These are phyloP conservation scores for Medakamo hakoo DNA, from an alignment of 139 green algal genomes.

Conservation along the genomic window DNA sequence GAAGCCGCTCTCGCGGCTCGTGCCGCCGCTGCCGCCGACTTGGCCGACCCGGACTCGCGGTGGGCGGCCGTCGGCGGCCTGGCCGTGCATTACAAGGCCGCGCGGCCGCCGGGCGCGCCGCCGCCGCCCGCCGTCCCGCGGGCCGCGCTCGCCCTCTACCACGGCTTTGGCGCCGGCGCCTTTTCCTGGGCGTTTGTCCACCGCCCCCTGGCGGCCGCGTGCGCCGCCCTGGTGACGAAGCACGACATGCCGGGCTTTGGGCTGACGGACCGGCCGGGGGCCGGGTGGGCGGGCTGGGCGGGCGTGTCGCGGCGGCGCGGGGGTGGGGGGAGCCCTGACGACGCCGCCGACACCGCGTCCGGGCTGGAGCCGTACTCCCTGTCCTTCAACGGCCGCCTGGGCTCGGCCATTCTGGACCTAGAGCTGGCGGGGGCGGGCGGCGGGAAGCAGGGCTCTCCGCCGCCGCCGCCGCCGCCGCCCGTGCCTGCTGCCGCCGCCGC, in stretches of 20 bases:
- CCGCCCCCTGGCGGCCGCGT: slow-evolving; percentile 19
- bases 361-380: slow-evolving; percentile 40
- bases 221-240: slow-evolving; percentile 39
- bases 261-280: slow-evolving; percentile 31
- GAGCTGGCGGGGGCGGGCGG: slow-evolving; percentile 23
- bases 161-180: slow-evolving; percentile 75
- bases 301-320: no score
- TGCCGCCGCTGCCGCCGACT: slow-evolving; percentile 8
- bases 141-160: slow-evolving; percentile 16
- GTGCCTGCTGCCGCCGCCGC: neutral
- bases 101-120: neutral
- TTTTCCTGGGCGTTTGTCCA: slow-evolving; percentile 42
- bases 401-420: slow-evolving; percentile 31
- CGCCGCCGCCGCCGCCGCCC: neutral
- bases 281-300: no score
- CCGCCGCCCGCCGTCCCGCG: slow-evolving; percentile 27
- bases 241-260: slow-evolving; percentile 80
- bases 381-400: slow-evolving; percentile 42
- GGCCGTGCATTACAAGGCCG: slow-evolving; percentile 28
- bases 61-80: slow-evolving; percentile 27
- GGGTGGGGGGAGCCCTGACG: no score
- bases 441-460: neutral
- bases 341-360: slow-evolving; percentile 22
- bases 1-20: neutral
- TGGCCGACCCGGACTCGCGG: slow-evolving; percentile 34